Evolutionary conservation across 2,329 filamentous ascomycete genomes (phyloP).

Genomic region (Fusarium compactum): DNA sequence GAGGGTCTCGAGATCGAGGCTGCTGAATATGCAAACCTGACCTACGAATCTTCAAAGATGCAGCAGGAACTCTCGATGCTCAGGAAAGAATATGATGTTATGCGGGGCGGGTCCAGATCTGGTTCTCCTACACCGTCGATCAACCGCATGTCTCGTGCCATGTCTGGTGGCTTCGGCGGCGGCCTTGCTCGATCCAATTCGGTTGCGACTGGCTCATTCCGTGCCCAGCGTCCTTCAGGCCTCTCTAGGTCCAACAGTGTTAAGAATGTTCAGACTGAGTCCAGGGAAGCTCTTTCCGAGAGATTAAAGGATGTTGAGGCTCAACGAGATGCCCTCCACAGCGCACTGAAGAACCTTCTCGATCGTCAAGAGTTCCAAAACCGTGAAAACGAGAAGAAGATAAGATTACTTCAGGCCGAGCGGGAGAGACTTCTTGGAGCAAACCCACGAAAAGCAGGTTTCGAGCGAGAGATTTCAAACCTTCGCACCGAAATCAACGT

Average conservation of each 20-base stretch:
- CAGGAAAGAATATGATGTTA: constrained; percentile 72
- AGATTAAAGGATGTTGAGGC: constrained; percentile 92
- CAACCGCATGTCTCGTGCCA: constrained; percentile 47
- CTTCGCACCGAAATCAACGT: constrained; percentile 87
- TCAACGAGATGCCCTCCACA: constrained; percentile 92
- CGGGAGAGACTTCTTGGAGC: constrained; percentile 77
- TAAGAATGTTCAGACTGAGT: constrained; percentile 65
- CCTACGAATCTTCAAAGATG: constrained; percentile 85
- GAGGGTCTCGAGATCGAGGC: constrained; percentile 83
- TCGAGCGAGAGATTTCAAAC: constrained; percentile 83
- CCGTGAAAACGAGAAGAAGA: constrained; percentile 84
- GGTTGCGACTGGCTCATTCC: constrained; percentile 66
- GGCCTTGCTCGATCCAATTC: constrained; percentile 76
- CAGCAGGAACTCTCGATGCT: constrained; percentile 85
- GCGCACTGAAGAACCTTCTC: constrained; percentile 85
- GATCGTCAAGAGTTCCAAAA: constrained; percentile 88
- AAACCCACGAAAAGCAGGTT: constrained; percentile 80
- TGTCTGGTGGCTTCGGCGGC: constrained; percentile 64
- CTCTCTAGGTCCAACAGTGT: constrained; percentile 72
- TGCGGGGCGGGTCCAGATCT: constrained; percentile 58
- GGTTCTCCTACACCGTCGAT: constrained; percentile 41
- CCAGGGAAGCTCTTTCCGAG: constrained; percentile 78
- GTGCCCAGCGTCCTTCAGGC: constrained; percentile 53
- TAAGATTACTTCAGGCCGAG: constrained; percentile 80
- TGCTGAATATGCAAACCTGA: constrained; percentile 76